These are phyloP conservation scores for Basidiobolus meristosporus DNA, from an alignment of 371 early-diverging fungal species.

Conservation along the genomic window DNA sequence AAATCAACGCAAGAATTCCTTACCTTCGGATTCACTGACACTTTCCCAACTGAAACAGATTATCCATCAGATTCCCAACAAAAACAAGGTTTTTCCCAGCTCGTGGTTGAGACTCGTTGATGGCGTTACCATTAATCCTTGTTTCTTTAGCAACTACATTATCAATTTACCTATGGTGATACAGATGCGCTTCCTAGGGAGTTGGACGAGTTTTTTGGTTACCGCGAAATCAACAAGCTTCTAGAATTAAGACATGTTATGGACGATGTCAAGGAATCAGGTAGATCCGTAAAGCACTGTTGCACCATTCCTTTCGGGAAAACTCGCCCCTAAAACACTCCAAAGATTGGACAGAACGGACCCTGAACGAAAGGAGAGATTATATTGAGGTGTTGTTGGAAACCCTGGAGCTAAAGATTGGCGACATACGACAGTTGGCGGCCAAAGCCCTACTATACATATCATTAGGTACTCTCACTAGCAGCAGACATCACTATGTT, in stretches of 20 bases:
- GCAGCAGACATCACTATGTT: too few species aligned
- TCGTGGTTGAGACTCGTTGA: too few species aligned
- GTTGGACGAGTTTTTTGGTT: slow-evolving; percentile 54
- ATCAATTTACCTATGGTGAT: slow-evolving; percentile 39
- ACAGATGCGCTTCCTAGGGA: slow-evolving; percentile 32
- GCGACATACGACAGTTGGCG: too few species aligned
- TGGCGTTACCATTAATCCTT: neutral
- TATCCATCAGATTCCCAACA: slow-evolving; percentile 5
- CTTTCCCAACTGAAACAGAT: slow-evolving; percentile 4
- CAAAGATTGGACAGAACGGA: neutral
- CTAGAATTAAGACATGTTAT: slow-evolving; percentile 17
- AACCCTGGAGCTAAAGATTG: slow-evolving; percentile 5
- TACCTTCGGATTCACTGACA: too few species aligned
- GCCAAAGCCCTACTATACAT: too few species aligned
- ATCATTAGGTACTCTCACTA: too few species aligned
- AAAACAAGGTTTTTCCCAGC: slow-evolving; percentile 1
- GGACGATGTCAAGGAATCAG: slow-evolving; percentile 13
- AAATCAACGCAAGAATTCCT: too few species aligned
- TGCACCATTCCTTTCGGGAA: neutral
- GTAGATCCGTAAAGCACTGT: neutral
- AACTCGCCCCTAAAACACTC: neutral
- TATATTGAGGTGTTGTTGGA: slow-evolving; percentile 22
- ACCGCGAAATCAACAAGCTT: slow-evolving; percentile 28
- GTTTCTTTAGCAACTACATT: slow-evolving; percentile 21
- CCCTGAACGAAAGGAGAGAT: neutral